Evolutionary conservation across 371 early-diverging fungal species (phyloP).

Genomic region (Mucor saturninus): DNA sequence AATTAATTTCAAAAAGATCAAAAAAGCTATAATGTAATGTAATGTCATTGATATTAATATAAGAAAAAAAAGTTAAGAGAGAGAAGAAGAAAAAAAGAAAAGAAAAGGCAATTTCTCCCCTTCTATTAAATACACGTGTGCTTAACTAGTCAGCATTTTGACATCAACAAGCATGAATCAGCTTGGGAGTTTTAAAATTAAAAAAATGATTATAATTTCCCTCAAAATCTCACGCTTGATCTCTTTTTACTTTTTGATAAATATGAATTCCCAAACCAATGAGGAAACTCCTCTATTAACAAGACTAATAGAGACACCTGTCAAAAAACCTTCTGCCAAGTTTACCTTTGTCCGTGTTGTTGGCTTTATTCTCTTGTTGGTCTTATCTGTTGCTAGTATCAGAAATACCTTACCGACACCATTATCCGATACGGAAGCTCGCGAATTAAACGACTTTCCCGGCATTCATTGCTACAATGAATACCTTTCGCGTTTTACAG

Average conservation of each 20-base stretch:
- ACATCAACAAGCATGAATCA: constrained; percentile 6
- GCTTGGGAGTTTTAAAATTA: constrained; percentile 5
- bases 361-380: constrained; percentile 23
- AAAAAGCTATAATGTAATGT: constrained; percentile 18
- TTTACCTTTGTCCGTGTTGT: constrained; percentile 26
- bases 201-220: neutral
- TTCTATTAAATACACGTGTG: neutral
- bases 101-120: neutral
- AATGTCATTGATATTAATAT: constrained; percentile 5
- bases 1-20: constrained; percentile 10
- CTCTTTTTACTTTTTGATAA: neutral
- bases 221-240: neutral
- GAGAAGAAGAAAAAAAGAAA: constrained; percentile 4
- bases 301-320: constrained; percentile 14
- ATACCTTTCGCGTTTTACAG: constrained; percentile 54
- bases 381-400: constrained; percentile 22
- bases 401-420: constrained; percentile 49
- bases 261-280: neutral
- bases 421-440: constrained; percentile 50
- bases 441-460: constrained; percentile 40
- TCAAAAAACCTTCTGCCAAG: constrained; percentile 8
- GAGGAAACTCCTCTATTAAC: constrained; percentile 17
- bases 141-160: neutral
- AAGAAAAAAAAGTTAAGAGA: neutral
- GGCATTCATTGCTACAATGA: constrained; percentile 58